These are phyloP conservation scores for Acanthamoeba castellanii DNA, from an alignment of 208 protist species.

Conservation along the genomic window DNA sequence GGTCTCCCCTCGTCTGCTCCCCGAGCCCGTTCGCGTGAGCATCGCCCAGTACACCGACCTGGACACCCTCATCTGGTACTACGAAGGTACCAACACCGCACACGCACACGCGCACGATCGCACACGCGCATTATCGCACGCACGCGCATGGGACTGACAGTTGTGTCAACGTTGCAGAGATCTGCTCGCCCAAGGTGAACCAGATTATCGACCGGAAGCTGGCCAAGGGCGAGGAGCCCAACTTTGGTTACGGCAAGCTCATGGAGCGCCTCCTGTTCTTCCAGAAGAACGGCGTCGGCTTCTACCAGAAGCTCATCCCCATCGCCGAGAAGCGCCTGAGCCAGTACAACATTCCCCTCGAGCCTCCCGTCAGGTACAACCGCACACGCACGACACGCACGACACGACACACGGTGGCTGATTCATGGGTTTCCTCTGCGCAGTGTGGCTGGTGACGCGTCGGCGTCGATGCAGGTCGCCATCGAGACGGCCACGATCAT, in stretches of 20 bases:
- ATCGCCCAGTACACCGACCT: constrained; percentile 57
- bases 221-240: constrained; percentile 75
- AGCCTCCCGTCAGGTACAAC: constrained; percentile 74
- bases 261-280: constrained; percentile 81
- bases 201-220: constrained; percentile 71
- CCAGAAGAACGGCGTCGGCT: constrained; percentile 8
- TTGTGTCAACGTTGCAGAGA: not conserved
- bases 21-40: constrained; percentile 31
- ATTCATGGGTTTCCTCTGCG: not conserved
- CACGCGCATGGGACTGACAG: no score
- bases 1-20: not conserved
- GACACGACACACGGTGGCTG: not conserved
- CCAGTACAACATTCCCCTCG: constrained; percentile 69
- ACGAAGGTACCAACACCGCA: constrained; percentile 32
- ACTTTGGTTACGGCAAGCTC: constrained; percentile 81
- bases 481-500: constrained; percentile 80
- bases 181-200: constrained; percentile 13
- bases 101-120: no score
- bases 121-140: no score
- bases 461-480: constrained; percentile 83
- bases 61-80: constrained; percentile 70
- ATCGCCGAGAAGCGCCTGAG: constrained; percentile 65
- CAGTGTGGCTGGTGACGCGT: constrained; percentile 77
- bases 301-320: constrained; percentile 74
- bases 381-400: not conserved